Base-by-base conservation (phyloP, 208 protist species). In the Trypanosoma avium region DNA sequence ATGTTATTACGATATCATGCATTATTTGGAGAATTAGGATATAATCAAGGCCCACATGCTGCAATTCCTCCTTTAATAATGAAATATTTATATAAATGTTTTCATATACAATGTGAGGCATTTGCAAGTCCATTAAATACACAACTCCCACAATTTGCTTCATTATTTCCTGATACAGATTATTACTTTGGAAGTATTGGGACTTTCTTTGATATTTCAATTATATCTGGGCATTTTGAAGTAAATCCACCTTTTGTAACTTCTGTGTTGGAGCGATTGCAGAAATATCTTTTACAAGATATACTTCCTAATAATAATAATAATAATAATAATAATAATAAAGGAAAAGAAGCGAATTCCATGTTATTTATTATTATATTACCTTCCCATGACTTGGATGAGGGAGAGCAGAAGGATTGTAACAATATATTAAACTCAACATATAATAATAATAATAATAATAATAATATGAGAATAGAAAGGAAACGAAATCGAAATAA, bases 41-140 rank as follows among this genome's bases (percentile, higher is more conserved):
- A 86, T 73, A 91, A 91, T 48, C 78, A 84, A 45, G 85, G 85
- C 30, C 81, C 81, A 12, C 85, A 92, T 15, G 82, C 81, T 6
- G 81, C 85, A 19, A 55, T 92, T n/a, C 81, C 81, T 9, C 79
- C 86, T 0, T 40, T 71, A 4, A 57, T 86, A 13, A 75, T 95
- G 67, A 48, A 71, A 33, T 12, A 58, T 5, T 74, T 95, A 7
- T 50, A 64, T 13, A 15, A 29, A 29, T 36, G 46, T 38, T 89
- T 95, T 57, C 58, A 68, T 27, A 77, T 93, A 19, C 36, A 46
- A n/a, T 66, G 73, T 10, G 92, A 97, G 77, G 89, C 82, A 15
- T 97, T 97, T 64, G 92, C 88, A 13, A 93, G 84, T 2, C 92
- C 92, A 26, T 50, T 96, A 21, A 97, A 97, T 59, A 75, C 76